phyloP scores from a whole-genome alignment of 1,284 basidiomycete species.

The Cerrena zonata region DNA sequence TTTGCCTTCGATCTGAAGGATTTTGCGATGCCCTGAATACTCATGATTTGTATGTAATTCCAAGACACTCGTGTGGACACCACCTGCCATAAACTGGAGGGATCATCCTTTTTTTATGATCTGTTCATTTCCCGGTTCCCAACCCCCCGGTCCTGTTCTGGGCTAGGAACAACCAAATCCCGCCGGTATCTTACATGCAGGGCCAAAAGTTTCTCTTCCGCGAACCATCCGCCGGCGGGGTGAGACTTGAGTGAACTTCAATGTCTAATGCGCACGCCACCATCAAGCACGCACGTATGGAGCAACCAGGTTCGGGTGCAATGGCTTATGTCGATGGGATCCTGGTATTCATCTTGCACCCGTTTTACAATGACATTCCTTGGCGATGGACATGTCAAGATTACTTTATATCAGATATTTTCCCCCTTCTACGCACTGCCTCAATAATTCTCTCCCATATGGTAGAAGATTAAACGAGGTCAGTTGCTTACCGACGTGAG shows the following conservation, averaged over 20 bases:
- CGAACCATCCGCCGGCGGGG: background rate
- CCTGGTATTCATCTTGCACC: background rate
- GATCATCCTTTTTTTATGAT: background rate
- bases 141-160: background rate
- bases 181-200: background rate
- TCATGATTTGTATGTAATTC: constrained; percentile 4
- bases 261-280: constrained; percentile 1
- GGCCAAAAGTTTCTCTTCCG: background rate
- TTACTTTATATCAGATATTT: background rate
- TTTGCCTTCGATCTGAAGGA: constrained; percentile 15
- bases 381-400: background rate
- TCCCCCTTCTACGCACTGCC: background rate
- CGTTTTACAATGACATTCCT: background rate
- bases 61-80: constrained; percentile 2
- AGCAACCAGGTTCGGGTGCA: background rate
- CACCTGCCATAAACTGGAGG: background rate
- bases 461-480: background rate
- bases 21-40: too few species aligned
- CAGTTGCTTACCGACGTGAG: background rate
- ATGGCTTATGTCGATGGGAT: background rate
- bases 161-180: background rate
- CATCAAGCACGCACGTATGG: background rate
- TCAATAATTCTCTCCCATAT: background rate
- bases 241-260: background rate
- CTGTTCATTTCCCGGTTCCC: background rate